Evolutionary conservation across 2,329 filamentous ascomycete genomes (phyloP).

Genomic region (Amauroascus verrucosus): DNA sequence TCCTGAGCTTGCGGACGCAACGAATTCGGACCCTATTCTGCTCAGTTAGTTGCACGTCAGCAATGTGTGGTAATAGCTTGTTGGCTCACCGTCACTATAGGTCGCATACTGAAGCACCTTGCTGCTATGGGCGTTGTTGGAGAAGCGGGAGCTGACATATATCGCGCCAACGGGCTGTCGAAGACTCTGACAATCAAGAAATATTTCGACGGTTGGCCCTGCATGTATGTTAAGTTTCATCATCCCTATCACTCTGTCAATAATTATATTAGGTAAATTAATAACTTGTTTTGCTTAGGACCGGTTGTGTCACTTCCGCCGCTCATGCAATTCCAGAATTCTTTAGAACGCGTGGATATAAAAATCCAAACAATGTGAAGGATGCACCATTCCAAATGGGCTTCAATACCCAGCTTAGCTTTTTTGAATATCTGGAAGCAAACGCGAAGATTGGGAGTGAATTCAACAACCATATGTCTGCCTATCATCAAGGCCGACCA

Average conservation of each 20-base stretch:
- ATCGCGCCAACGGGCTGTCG: slow-evolving; percentile 21
- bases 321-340: slow-evolving; percentile 21
- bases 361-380: slow-evolving; percentile 21
- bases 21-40: slow-evolving; percentile 15
- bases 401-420: slow-evolving; percentile 21
- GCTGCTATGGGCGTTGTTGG: slow-evolving; percentile 19
- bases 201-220: slow-evolving; percentile 20
- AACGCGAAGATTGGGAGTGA: slow-evolving; percentile 18
- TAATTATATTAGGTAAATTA: not conserved
- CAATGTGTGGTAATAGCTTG: not conserved
- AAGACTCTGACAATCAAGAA: slow-evolving; percentile 21
- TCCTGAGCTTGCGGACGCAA: slow-evolving; percentile 13
- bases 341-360: slow-evolving; percentile 22
- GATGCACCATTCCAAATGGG: slow-evolving; percentile 23
- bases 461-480: slow-evolving; percentile 20
- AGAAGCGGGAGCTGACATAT: slow-evolving; percentile 22
- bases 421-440: slow-evolving; percentile 23
- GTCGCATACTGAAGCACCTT: slow-evolving; percentile 22
- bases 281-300: slow-evolving; percentile 19
- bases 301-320: slow-evolving; percentile 21
- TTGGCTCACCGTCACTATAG: slow-evolving; percentile 10
- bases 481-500: slow-evolving; percentile 7
- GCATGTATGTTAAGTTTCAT: slow-evolving; percentile 18
- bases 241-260: slow-evolving; percentile 11
- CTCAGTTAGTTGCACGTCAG: slow-evolving; percentile 12